A percentile compares a stretch with the other conserved stretches of the same genome.
phyloP scores from a whole-genome alignment of 78 protist species.

The Speleostelium caveatum region DNA sequence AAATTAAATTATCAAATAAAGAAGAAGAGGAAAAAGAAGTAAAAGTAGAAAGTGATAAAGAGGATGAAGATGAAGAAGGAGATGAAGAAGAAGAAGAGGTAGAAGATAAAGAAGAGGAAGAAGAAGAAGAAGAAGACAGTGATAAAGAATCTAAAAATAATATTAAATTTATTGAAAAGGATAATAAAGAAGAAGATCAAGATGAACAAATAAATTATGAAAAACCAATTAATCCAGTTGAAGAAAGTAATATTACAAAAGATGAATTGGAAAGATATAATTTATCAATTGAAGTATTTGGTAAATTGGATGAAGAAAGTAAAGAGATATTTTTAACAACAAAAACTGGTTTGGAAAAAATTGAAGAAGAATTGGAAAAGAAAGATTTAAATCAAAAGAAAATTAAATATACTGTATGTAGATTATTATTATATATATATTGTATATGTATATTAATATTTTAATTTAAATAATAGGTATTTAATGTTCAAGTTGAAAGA shows the following conservation, averaged over 20 bases:
- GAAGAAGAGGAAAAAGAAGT: neutral
- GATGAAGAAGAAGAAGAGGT: conserved; percentile 20
- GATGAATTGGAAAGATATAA: conserved; percentile 63
- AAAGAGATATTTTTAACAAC: conserved; percentile 17
- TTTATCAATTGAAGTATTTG: conserved; percentile 47
- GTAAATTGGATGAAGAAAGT: conserved; percentile 41
- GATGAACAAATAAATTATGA: conserved; percentile 1
- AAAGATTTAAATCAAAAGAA: neutral
- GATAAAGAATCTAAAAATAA: no score
- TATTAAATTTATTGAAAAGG: neutral
- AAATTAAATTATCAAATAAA: neutral
- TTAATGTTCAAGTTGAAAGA: conserved; percentile 70
- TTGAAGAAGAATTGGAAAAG: conserved; percentile 16
- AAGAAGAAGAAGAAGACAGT: neutral
- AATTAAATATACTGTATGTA: conserved; percentile 25
- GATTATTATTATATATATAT: neutral
- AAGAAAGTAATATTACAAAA: neutral
- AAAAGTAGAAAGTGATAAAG: neutral
- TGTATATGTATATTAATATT: neutral
- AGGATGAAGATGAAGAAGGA: conserved; percentile 12
- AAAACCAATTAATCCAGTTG: neutral
- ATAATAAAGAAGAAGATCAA: neutral
- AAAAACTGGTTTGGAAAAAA: conserved; percentile 38
- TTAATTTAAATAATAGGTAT: conserved; percentile 6
- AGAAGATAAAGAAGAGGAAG: conserved; percentile 1